phyloP scores from a whole-genome alignment of 2,329 filamentous ascomycete genomes.

The Talaromyces amestolkiae region DNA sequence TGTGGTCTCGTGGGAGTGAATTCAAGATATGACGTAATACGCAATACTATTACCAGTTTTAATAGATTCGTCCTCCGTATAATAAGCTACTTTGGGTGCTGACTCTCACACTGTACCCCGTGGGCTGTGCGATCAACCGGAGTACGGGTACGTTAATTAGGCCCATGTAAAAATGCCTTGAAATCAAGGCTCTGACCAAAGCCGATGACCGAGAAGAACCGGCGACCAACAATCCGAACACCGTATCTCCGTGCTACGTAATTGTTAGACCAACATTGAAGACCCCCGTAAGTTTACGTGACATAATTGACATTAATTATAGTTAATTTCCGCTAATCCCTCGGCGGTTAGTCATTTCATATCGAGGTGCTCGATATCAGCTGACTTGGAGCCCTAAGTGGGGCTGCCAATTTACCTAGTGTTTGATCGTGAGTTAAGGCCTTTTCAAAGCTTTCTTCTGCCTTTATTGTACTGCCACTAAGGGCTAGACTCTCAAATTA shows the following conservation, averaged over 20 bases:
- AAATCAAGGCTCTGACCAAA: not conserved
- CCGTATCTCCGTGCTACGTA: too few relatives aligned
- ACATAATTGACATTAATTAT: not conserved
- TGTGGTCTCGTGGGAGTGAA: not conserved
- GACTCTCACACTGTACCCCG: not conserved
- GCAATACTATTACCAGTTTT: not conserved
- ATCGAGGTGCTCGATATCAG: conserved; percentile 2
- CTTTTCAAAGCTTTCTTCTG: too few relatives aligned
- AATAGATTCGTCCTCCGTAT: too few relatives aligned
- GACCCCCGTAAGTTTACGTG: too few relatives aligned
- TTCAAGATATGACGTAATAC: not conserved
- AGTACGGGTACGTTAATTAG: not conserved
- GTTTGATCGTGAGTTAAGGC: not conserved
- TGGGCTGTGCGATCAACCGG: not conserved
- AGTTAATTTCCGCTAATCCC: not conserved
- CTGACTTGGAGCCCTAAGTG: conserved; percentile 11
- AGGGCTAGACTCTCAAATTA: too few relatives aligned
- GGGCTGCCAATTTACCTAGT: not conserved
- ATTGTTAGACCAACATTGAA: too few relatives aligned
- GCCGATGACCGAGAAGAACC: not conserved
- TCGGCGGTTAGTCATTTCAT: not conserved
- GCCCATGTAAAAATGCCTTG: not conserved
- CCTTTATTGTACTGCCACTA: too few relatives aligned
- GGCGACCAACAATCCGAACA: not conserved
- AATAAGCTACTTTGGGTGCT: not conserved